Evolutionary conservation across 441 rosid species (phyloP).

Genomic region (Lepidium campestre): DNA sequence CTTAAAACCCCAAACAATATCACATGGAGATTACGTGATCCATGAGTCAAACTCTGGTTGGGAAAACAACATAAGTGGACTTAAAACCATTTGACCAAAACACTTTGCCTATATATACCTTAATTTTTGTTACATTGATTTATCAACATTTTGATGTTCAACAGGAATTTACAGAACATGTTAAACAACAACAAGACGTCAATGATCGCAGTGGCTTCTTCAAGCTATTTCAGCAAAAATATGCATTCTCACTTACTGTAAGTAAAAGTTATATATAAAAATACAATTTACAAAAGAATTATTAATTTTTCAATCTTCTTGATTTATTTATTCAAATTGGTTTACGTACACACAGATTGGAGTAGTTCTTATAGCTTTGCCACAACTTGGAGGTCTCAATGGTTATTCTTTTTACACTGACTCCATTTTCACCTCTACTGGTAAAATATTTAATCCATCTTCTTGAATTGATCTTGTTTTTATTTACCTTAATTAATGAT

Average conservation of each 20-base stretch:
- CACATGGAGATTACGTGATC: too few relatives aligned
- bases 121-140: background rate
- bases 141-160: background rate
- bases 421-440: conserved; percentile 22
- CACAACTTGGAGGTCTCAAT: conserved; percentile 29
- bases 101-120: too few relatives aligned
- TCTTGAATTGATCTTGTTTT: background rate
- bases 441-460: background rate
- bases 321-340: background rate
- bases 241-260: conserved; percentile 14
- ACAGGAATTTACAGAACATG: conserved; percentile 16
- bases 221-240: conserved; percentile 20
- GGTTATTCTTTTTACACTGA: conserved; percentile 28
- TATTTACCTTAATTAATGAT: background rate
- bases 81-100: too few relatives aligned
- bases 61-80: too few relatives aligned
- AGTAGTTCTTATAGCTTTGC: conserved; percentile 26
- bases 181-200: background rate
- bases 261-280: too few relatives aligned
- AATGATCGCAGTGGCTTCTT: background rate
- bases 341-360: conserved; percentile 25
- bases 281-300: background rate
- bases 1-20: too few relatives aligned
- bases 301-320: background rate
- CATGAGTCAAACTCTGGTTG: too few relatives aligned